Evolutionary conservation across 768 basidiomycete species (phyloP).

Genomic region (Rhizopogon vinicolor): DNA sequence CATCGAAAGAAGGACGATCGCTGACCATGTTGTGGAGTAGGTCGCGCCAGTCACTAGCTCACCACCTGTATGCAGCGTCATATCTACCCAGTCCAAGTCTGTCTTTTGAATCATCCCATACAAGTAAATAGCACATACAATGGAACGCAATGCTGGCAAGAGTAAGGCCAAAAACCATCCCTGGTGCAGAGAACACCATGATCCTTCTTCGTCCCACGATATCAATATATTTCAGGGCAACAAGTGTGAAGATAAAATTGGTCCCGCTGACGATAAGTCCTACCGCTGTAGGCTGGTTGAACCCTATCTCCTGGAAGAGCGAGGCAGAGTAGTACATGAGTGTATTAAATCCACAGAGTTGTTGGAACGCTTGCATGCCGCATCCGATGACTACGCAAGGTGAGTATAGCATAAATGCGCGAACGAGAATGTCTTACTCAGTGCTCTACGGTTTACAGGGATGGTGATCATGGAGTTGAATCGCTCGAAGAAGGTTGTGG

Average conservation of each 20-base stretch:
- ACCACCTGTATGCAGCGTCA: conserved; percentile 59
- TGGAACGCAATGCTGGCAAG: conserved; percentile 64
- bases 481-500: conserved; percentile 57
- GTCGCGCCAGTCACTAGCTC: conserved; percentile 52
- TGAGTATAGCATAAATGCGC: not conserved
- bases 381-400: conserved; percentile 57
- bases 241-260: conserved; percentile 73
- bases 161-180: conserved; percentile 64
- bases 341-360: conserved; percentile 82
- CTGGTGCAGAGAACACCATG: conserved; percentile 66
- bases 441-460: conserved; percentile 61
- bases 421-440: conserved; percentile 45
- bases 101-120: not conserved
- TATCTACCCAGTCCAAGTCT: conserved; percentile 28
- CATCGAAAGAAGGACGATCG: conserved; percentile 73
- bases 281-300: conserved; percentile 77
- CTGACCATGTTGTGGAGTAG: conserved; percentile 61
- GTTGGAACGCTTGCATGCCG: conserved; percentile 81
- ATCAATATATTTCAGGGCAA: conserved; percentile 69
- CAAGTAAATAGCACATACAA: conserved; percentile 38
- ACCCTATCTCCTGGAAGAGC: conserved; percentile 76
- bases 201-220: conserved; percentile 64
- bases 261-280: conserved; percentile 76
- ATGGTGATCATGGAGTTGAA: conserved; percentile 49
- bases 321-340: conserved; percentile 75